Conservation (phyloP, 2,329 filamentous ascomycete species). For the Claviceps purpurea region DNA sequence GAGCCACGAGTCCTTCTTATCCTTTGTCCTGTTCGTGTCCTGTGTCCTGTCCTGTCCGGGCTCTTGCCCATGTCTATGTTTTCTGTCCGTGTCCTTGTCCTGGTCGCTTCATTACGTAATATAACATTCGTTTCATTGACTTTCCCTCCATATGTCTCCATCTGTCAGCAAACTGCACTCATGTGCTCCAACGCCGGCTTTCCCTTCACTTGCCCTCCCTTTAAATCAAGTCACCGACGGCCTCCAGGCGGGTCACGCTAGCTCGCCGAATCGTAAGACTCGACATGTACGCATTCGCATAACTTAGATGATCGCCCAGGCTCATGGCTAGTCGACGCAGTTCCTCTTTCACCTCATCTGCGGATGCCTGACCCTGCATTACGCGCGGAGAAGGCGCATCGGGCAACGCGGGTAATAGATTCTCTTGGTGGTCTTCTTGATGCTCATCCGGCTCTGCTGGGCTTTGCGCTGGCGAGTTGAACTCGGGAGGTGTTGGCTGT, state of each 20-base stretch:
- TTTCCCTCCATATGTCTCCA: background rate
- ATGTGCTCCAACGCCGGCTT: too few relatives aligned
- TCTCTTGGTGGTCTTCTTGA: slow-evolving; percentile 8
- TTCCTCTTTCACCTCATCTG: slow-evolving; percentile 36
- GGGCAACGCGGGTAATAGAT: slow-evolving; percentile 24
- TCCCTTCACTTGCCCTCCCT: background rate
- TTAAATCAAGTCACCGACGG: background rate
- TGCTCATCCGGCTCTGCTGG: slow-evolving; percentile 3
- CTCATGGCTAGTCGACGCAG: slow-evolving; percentile 37
- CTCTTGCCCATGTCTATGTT: background rate
- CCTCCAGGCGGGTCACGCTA: slow-evolving; percentile 15
- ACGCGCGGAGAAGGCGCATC: slow-evolving; percentile 35
- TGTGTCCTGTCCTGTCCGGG: background rate
- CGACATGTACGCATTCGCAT: slow-evolving; percentile 31
- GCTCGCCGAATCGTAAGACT: slow-evolving; percentile 24
- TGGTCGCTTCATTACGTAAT: background rate
- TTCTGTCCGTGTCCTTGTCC: background rate
- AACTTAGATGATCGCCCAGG: slow-evolving; percentile 32
- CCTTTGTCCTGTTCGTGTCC: background rate
- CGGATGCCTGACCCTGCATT: slow-evolving; percentile 39
- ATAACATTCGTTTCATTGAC: background rate
- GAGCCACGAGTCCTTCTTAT: background rate
- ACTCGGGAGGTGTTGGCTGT: slow-evolving; percentile 7
- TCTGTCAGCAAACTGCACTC: background rate
- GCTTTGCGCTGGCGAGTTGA: background rate